Evolutionary conservation across 179 eudicot genomes (phyloP).

Genomic region (Beta corolliflora): DNA sequence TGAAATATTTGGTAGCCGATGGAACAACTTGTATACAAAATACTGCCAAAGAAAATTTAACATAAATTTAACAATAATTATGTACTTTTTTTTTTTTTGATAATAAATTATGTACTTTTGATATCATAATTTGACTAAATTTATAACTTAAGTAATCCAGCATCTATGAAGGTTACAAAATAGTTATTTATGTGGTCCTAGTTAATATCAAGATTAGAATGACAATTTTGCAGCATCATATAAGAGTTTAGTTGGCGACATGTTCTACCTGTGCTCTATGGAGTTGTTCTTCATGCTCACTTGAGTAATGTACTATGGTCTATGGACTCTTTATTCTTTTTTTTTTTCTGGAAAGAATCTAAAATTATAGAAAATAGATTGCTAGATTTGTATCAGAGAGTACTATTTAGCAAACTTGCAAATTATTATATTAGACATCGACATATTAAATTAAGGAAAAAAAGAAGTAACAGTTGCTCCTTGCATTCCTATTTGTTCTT

Average conservation of each 20-base stretch:
- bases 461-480: no score
- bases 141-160: neutral
- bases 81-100: no score
- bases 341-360: no score
- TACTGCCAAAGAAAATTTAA: neutral
- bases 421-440: no score
- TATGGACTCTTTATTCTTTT: no score
- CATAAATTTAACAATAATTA: neutral
- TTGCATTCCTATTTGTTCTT: no score
- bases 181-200: neutral
- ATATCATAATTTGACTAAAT: constrained; percentile 10
- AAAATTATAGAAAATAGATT: no score
- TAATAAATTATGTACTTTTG: neutral
- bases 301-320: neutral
- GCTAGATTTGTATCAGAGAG: no score
- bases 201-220: constrained; percentile 13
- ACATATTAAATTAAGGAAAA: no score
- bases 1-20: neutral
- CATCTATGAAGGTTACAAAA: neutral
- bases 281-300: constrained; percentile 13
- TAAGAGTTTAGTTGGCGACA: constrained; percentile 14
- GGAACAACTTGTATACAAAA: neutral
- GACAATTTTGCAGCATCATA: constrained; percentile 2
- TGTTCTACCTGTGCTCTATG: constrained; percentile 21
- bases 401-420: no score